A percentile compares a stretch with the other conserved stretches of the same genome.
Conservation (phyloP, 305 asterid genomes). For the Ajuga reptans region DNA sequence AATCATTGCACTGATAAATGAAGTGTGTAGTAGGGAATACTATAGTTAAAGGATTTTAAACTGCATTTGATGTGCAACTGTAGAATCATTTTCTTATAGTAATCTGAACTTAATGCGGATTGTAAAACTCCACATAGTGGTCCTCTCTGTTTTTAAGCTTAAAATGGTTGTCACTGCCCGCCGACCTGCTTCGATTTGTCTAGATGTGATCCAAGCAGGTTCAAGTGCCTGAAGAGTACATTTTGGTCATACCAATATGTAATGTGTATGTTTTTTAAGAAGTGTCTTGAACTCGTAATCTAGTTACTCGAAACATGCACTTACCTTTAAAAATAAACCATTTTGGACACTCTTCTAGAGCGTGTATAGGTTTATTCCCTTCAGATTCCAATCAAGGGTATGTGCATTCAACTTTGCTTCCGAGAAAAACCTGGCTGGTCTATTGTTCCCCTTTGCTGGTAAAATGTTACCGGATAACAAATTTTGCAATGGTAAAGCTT, state of each 20-base stretch:
- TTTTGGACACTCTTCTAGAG: neutral
- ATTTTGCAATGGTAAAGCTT: neutral
- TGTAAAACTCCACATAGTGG: neutral
- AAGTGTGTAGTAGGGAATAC: neutral
- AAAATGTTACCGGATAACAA: neutral
- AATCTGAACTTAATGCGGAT: constrained; percentile 5
- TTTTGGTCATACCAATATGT: neutral
- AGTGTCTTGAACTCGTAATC: neutral
- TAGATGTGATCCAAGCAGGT: too few species aligned
- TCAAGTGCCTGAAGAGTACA: too few species aligned
- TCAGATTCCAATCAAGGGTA: neutral
- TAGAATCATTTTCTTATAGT: neutral
- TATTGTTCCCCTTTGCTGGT: constrained; percentile 3
- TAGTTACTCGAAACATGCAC: neutral
- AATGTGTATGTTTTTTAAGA: neutral
- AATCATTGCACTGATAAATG: neutral
- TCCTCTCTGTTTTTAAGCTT: constrained; percentile 9
- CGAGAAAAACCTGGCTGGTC: neutral
- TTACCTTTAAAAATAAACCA: neutral
- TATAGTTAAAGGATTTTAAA: neutral
- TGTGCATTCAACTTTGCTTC: neutral
- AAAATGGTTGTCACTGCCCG: neutral
- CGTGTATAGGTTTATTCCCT: neutral
- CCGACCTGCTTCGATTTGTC: too few species aligned
- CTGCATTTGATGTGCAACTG: neutral